A percentile compares a stretch with the other conserved stretches of the same genome.
Conservation (phyloP, 331 rosid species). For the Pyracantha coccinea region DNA sequence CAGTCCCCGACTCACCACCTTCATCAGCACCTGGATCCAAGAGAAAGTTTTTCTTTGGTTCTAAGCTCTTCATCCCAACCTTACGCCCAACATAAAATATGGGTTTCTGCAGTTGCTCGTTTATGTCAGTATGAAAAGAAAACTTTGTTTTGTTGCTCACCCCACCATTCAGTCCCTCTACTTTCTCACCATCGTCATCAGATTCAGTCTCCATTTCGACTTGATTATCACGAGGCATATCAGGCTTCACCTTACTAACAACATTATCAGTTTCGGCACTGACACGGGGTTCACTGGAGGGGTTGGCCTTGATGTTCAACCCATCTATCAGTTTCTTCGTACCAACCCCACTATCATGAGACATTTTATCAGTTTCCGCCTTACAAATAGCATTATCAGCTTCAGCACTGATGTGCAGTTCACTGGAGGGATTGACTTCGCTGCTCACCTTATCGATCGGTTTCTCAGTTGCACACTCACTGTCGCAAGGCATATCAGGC, state of each 20-base stretch:
- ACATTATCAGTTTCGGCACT: slow-evolving; percentile 1
- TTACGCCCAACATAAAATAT: slow-evolving; percentile 17
- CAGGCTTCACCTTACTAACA: not conserved
- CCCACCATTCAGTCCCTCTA: not conserved
- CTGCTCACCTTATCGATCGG: not conserved
- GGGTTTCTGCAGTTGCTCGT: slow-evolving; percentile 3
- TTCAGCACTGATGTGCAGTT: not conserved
- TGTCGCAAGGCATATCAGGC: not conserved
- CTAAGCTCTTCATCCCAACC: slow-evolving; percentile 1
- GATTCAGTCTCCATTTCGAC: slow-evolving; percentile 8
- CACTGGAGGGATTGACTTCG: not conserved
- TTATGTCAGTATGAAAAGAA: not conserved
- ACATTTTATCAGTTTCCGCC: not conserved
- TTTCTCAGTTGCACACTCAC: not conserved
- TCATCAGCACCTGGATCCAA: slow-evolving; percentile 1
- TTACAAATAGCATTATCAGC: not conserved
- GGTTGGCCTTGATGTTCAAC: not conserved
- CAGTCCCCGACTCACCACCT: slow-evolving; percentile 13
- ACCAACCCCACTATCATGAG: not conserved
- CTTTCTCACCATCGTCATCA: slow-evolving; percentile 10
- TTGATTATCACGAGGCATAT: not conserved
- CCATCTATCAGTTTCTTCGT: not conserved
- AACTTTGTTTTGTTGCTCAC: slow-evolving; percentile 12
- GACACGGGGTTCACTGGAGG: not conserved
- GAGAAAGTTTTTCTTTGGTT: not conserved